Conservation (phyloP, 2,329 filamentous ascomycete genomes). For the Arthrobotrys pseudoclavata region DNA sequence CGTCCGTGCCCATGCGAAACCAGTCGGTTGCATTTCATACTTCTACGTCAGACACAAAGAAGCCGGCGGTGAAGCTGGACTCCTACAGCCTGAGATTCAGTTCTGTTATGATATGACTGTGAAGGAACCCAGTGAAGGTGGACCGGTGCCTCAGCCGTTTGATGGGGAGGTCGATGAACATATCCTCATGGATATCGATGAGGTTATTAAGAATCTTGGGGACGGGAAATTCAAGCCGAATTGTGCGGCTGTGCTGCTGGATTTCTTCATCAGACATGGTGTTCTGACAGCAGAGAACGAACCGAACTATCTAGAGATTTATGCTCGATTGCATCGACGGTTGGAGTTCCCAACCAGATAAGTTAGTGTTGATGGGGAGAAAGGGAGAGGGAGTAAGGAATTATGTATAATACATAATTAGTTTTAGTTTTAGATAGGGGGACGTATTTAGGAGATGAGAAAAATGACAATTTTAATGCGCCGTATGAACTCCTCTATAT, state of each 20-base stretch:
- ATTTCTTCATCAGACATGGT: conserved; percentile 90
- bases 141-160: conserved; percentile 76
- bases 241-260: conserved; percentile 78
- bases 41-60: conserved; percentile 81
- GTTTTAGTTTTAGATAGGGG: background rate
- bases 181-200: conserved; percentile 67
- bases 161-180: conserved; percentile 90
- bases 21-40: conserved; percentile 83
- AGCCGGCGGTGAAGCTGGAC: conserved; percentile 79
- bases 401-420: conserved; percentile 3
- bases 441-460: conserved; percentile 13
- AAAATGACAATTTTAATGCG: conserved; percentile 24
- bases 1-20: conserved; percentile 73
- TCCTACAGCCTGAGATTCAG: conserved; percentile 87
- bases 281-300: conserved; percentile 85
- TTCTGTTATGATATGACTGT: conserved; percentile 92
- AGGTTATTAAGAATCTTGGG: conserved; percentile 78
- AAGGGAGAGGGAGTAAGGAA: background rate
- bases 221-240: conserved; percentile 91
- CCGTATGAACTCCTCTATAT: conserved; percentile 53
- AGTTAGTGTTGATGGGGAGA: conserved; percentile 31
- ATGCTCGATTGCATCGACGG: conserved; percentile 74
- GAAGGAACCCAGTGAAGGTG: conserved; percentile 71
- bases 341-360: conserved; percentile 82
- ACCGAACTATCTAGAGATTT: conserved; percentile 80